Evolutionary conservation across 768 basidiomycete species (phyloP), one percentile per base, ranked within the genome.

Genomic region (Hysterangium stoloniferum): DNA sequence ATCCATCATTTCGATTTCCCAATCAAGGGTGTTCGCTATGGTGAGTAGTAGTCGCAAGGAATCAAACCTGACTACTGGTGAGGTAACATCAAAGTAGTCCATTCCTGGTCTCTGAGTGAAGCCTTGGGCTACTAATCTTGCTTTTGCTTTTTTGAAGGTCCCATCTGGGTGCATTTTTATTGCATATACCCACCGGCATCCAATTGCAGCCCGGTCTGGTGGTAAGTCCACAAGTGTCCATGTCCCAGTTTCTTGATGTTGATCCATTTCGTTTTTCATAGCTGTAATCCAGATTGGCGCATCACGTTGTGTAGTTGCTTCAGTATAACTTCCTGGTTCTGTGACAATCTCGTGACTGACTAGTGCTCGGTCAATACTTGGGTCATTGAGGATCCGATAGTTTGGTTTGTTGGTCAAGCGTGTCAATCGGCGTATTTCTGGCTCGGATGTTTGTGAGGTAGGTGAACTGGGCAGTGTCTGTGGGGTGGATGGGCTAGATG

Each of bases 31-130:
- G 0, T 59, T 56, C 0, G 66, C 60, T 34, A 52, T 55, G 1
- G 65, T 63, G 6, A 72, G 54, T 11, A 62, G 33, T 2, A 53
- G 52, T 0, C 59, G 48, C 15, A 65, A 57, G 29, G 63, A 31
- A 54, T 72, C 71, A 58, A 70, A 63, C 13, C 64, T 62, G 12
- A 66, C 66, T 11, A 66, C 68, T 1, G 69, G 70, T 36, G 74
- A 71, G 37, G 66, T 70, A 0, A 71, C 73, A 32, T 68, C 56
- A 12, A 40, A 51, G 52, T 55, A 66, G 40, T 66, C 62, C 17
- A 62, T 40, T 11, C 64, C 63, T 7, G 48, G 47, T n/a, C 46
- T 45, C 38, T 64, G 64, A 13, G 54, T 28, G 54, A 59, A 65
- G 1, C 64, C 64, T 51, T 62, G 54, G 3, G 61, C 64, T 1